phyloP scores from a whole-genome alignment of 2,329 filamentous ascomycete species.

The Dothidotthia symphoricarpi region DNA sequence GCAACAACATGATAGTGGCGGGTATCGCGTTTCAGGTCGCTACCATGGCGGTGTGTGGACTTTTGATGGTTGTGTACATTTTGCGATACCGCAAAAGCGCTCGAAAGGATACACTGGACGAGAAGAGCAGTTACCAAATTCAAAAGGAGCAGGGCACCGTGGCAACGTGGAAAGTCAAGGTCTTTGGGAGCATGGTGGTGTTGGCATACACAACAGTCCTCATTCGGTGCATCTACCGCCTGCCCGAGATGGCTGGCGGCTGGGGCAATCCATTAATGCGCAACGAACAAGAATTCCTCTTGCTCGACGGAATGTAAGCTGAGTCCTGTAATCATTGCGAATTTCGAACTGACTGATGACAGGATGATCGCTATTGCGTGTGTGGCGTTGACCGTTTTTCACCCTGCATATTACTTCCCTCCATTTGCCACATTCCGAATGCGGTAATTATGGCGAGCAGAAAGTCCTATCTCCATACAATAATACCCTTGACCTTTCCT shows the following conservation, averaged over 20 bases:
- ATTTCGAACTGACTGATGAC: slow-evolving; percentile 1
- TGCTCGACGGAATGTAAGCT: slow-evolving; percentile 47
- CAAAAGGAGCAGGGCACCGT: slow-evolving; percentile 22
- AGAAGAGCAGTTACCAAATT: slow-evolving; percentile 26
- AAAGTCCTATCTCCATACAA: too few species aligned
- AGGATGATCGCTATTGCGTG: slow-evolving; percentile 34
- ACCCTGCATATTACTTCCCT: slow-evolving; percentile 30
- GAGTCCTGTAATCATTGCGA: too few species aligned
- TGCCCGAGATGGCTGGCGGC: slow-evolving; percentile 48
- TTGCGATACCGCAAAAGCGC: slow-evolving; percentile 22
- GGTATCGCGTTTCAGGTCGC: slow-evolving; percentile 57
- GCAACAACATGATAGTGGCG: slow-evolving; percentile 56
- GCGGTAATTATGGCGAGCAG: too few species aligned
- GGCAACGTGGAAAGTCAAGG: slow-evolving; percentile 17
- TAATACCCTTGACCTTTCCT: too few species aligned
- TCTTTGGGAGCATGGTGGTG: slow-evolving; percentile 27
- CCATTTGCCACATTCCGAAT: slow-evolving; percentile 26
- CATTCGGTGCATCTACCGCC: slow-evolving; percentile 48
- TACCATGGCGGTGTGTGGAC: slow-evolving; percentile 50
- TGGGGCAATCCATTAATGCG: slow-evolving; percentile 48
- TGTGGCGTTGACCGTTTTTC: slow-evolving; percentile 22
- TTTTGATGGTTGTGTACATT: slow-evolving; percentile 38
- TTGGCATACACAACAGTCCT: slow-evolving; percentile 47
- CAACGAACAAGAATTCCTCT: slow-evolving; percentile 47
- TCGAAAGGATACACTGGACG: slow-evolving; percentile 6